Evolutionary conservation across 306 rosid genomes (phyloP), one percentile per base, ranked within the genome.

Genomic region (Medicago arabica): DNA sequence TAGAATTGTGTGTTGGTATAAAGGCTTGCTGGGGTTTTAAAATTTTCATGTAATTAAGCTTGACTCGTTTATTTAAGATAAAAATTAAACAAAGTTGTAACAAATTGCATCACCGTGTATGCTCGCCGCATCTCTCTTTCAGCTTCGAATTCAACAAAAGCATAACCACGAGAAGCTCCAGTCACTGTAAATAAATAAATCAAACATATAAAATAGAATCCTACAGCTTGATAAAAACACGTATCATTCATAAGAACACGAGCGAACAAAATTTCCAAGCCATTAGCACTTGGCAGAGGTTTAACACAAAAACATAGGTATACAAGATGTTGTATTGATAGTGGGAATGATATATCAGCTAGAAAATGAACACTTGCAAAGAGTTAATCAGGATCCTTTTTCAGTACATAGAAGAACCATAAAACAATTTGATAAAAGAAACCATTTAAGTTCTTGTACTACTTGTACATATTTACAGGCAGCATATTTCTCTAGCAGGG

Each of bases 91-190:
- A 62, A 65, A 74, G 18, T 17, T 12, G 28, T 8, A 75, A 82
- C 7, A 75, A 9, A 65, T 78, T 69, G 13, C 2, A 38, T 77
- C 63, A 93, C 97, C 96, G 78, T 86, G 70, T 88, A 91, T 47
- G 96, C 98, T 8, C 80, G 86, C 10, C 72, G 88, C 98, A 94
- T 91, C 87, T 91, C 97, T 76, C 80, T 87, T 61, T 91, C 94
- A 54, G 87, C 86, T 85, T 91, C 94, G 40, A 55, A 94, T 75
- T 94, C 98, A 81, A 94, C 94, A 81, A 94, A 94, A 54, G 96
- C 97, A 91, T 91, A 94, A 60, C 98, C 97, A 14, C 96, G 78
- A 8, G 96, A 91, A 54, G 97, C 96, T 77, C 98, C 98, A 0
- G 97, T 91, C 15, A 94, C 98, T 93, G 89, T 62, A 86, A 19